A percentile compares a stretch with the other conserved stretches of the same genome.
Evolutionary conservation across 345 rosid species (phyloP).

Genomic region (Bruguiera sexangula): DNA sequence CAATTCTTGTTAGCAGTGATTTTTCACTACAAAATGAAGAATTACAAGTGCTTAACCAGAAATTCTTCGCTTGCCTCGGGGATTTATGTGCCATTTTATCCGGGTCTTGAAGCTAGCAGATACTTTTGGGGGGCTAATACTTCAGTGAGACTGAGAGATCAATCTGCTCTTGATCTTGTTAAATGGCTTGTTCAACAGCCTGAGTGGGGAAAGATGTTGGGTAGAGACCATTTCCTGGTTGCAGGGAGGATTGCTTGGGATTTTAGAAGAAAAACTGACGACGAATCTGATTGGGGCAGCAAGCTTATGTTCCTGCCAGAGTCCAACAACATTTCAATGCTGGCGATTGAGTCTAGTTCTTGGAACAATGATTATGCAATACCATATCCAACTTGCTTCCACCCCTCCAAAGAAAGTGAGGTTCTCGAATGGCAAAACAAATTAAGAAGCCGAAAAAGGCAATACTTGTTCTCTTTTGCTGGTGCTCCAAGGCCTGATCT

Average conservation of each 20-base stretch:
- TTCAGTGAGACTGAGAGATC: constrained; percentile 19
- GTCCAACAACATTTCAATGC: constrained; percentile 30
- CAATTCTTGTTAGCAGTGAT: constrained; percentile 27
- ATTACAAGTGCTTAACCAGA: constrained; percentile 23
- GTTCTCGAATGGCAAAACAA: constrained; percentile 23
- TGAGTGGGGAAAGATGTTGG: constrained; percentile 23
- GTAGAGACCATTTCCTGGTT: constrained; percentile 30
- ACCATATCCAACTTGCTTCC: constrained; percentile 33
- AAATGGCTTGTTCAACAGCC: constrained; percentile 22
- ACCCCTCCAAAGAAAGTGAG: constrained; percentile 18
- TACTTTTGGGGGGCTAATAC: constrained; percentile 20
- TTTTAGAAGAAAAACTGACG: constrained; percentile 25
- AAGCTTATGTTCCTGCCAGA: constrained; percentile 25
- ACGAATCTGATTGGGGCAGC: constrained; percentile 29
- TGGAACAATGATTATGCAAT: constrained; percentile 35
- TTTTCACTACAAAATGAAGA: constrained; percentile 26
- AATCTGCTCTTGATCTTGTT: constrained; percentile 20
- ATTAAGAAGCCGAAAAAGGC: constrained; percentile 20
- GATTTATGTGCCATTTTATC: constrained; percentile 24
- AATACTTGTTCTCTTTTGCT: constrained; percentile 27
- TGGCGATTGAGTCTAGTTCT: constrained; percentile 27
- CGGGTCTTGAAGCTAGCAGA: constrained; percentile 26
- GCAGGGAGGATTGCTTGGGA: constrained; percentile 33
- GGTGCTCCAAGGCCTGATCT: constrained; percentile 30
- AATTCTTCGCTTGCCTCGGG: constrained; percentile 32